Conservation (phyloP, 352 stramenopile species). For the Phytophthora uliginosa region DNA sequence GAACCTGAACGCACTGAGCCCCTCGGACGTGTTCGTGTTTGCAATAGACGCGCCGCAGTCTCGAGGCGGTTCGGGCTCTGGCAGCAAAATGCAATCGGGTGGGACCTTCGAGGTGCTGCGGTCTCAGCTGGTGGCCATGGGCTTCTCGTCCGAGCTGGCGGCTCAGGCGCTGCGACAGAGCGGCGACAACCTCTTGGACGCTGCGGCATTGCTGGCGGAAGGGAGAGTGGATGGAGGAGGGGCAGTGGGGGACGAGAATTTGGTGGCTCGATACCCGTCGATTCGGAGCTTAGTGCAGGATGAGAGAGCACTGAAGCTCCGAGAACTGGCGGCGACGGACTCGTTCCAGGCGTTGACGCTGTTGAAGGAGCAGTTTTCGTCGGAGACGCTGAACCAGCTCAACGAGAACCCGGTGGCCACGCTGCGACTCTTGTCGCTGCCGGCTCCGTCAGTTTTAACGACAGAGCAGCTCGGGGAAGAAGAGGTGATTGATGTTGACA, state of each 20-base stretch:
- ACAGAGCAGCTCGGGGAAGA: conserved; percentile 3
- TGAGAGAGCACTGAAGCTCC: conserved; percentile 40
- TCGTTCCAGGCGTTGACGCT: conserved; percentile 62
- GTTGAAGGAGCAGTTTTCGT: conserved; percentile 58
- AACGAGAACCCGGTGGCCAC: conserved; percentile 59
- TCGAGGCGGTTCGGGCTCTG: background rate
- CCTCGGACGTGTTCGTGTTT: conserved; percentile 77
- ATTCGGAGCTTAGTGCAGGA: conserved; percentile 29
- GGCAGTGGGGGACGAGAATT: background rate
- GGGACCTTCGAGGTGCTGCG: conserved; percentile 18
- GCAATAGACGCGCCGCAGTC: conserved; percentile 40
- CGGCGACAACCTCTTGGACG: conserved; percentile 45
- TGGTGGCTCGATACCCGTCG: conserved; percentile 11
- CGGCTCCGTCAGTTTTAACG: conserved; percentile 5
- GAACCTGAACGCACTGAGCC: conserved; percentile 58
- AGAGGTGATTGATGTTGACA: conserved; percentile 2
- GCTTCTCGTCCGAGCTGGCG: conserved; percentile 48
- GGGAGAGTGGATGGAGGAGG: conserved; percentile 6
- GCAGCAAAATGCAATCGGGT: conserved; percentile 22
- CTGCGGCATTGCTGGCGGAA: conserved; percentile 50
- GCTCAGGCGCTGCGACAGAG: conserved; percentile 38
- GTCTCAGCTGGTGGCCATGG: conserved; percentile 74
- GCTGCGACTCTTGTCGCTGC: conserved; percentile 41
- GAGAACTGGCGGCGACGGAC: conserved; percentile 34
- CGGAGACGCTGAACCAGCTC: conserved; percentile 44